A percentile compares a stretch with the other conserved stretches of the same genome.
Evolutionary conservation across 1,139 yeast genomes (phyloP).

Genomic region (Eremothecium cymbalariae): DNA sequence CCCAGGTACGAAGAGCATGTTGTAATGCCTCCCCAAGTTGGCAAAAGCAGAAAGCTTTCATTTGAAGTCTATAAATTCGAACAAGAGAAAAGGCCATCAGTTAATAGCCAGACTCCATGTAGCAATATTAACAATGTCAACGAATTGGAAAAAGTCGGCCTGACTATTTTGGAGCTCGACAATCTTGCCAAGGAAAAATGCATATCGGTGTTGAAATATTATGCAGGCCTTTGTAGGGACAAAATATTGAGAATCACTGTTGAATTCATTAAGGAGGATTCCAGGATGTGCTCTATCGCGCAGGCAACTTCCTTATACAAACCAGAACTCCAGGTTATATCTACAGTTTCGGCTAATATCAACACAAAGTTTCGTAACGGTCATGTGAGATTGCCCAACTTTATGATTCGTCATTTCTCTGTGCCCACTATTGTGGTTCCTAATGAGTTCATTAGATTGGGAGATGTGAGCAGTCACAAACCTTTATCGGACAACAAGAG

Average conservation of each 20-base stretch:
- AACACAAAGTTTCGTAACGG: constrained; percentile 30
- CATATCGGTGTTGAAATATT: constrained; percentile 37
- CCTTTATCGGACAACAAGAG: too few species aligned
- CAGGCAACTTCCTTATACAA: constrained; percentile 47
- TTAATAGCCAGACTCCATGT: neutral
- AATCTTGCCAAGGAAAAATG: constrained; percentile 37
- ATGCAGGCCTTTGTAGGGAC: constrained; percentile 32
- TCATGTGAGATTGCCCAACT: constrained; percentile 32
- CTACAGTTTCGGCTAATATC: constrained; percentile 33
- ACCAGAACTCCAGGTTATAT: constrained; percentile 45
- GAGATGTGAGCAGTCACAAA: too few species aligned
- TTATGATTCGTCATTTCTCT: constrained; percentile 29
- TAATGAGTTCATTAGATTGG: constrained; percentile 29
- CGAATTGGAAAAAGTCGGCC: constrained; percentile 8
- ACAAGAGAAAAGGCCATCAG: constrained; percentile 1
- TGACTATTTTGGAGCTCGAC: constrained; percentile 21
- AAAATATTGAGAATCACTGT: constrained; percentile 44
- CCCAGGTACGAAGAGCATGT: constrained; percentile 30
- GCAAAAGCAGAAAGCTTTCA: neutral
- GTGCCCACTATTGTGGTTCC: constrained; percentile 33
- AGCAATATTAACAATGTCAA: too few species aligned
- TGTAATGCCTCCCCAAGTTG: neutral
- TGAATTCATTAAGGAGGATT: constrained; percentile 40
- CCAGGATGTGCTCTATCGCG: constrained; percentile 40
- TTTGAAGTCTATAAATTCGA: constrained; percentile 5